A percentile compares a stretch with the other conserved stretches of the same genome.
These are phyloP conservation scores for Cinnamomum micranthum DNA, from an alignment of 164 flowering plant genomes.

Conservation along the genomic window DNA sequence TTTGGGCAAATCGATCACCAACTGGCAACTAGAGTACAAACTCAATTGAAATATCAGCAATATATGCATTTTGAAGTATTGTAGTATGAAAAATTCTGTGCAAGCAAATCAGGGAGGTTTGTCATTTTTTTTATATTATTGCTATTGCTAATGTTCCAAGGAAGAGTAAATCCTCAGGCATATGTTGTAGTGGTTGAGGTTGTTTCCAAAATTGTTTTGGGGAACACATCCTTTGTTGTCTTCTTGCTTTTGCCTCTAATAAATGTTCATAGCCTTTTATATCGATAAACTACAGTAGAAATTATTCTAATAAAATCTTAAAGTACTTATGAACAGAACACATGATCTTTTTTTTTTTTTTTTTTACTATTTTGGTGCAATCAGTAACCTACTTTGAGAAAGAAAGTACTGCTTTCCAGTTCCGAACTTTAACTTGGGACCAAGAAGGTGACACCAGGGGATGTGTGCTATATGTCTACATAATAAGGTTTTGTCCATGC, in stretches of 20 bases:
- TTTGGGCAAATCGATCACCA: background rate
- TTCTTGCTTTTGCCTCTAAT: background rate
- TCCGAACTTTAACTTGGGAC: no score
- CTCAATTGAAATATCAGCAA: background rate
- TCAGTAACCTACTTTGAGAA: no score
- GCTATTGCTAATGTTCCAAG: background rate
- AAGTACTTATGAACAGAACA: no score
- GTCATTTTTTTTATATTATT: no score
- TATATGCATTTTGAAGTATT: background rate
- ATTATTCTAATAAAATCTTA: no score
- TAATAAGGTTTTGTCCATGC: background rate
- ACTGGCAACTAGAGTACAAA: background rate
- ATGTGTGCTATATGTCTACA: background rate
- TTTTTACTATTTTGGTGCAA: no score
- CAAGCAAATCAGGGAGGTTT: background rate
- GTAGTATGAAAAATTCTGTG: background rate
- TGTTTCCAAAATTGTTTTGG: background rate
- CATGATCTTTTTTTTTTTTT: no score
- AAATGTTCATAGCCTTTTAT: no score
- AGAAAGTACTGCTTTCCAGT: no score
- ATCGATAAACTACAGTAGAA: no score
- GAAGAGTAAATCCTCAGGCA: no score
- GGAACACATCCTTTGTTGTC: background rate
- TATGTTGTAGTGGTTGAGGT: background rate
- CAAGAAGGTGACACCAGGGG: no score